A percentile compares a stretch with the other conserved stretches of the same genome.
phyloP scores from a whole-genome alignment of 345 rosid species.

The Aurinia saxatilis region DNA sequence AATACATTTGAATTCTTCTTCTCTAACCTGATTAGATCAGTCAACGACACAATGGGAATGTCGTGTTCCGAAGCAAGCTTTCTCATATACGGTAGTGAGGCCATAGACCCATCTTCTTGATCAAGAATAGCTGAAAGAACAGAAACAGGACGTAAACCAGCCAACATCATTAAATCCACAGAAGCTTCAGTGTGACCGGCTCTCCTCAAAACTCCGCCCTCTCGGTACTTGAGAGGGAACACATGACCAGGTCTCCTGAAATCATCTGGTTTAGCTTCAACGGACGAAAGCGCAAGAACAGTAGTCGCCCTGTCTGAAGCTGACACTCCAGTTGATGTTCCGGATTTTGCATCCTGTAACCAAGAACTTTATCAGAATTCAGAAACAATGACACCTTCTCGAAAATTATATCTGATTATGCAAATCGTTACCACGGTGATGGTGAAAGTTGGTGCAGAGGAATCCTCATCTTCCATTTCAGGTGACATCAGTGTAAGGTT shows the following conservation, averaged over 20 bases:
- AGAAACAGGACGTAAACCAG: conserved; percentile 59
- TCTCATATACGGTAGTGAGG: conserved; percentile 42
- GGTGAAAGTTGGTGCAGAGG: conserved; percentile 83
- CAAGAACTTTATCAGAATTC: not conserved
- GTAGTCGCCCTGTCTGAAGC: conserved; percentile 73
- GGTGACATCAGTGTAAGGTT: conserved; percentile 82
- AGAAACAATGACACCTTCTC: not conserved
- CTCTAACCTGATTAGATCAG: conserved; percentile 70
- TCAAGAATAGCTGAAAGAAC: conserved; percentile 66
- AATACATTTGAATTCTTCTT: not conserved
- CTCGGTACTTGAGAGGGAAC: conserved; percentile 80
- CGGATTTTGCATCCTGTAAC: conserved; percentile 57
- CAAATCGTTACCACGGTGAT: conserved; percentile 50
- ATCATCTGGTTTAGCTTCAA: conserved; percentile 49
- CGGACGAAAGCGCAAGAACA: conserved; percentile 60
- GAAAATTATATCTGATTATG: not conserved
- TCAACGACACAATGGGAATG: conserved; percentile 62
- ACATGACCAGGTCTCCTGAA: conserved; percentile 87
- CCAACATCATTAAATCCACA: conserved; percentile 53
- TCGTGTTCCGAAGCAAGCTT: conserved; percentile 46
- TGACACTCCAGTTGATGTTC: conserved; percentile 67
- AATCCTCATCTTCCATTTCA: conserved; percentile 62
- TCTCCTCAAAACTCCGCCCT: conserved; percentile 82
- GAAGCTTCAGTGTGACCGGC: conserved; percentile 94
- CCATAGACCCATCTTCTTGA: conserved; percentile 62